Percentiles rank a stretch among this genome's conserved stretches.
Conservation (phyloP, 139 green algal species). For the Closterium sp. region DNA sequence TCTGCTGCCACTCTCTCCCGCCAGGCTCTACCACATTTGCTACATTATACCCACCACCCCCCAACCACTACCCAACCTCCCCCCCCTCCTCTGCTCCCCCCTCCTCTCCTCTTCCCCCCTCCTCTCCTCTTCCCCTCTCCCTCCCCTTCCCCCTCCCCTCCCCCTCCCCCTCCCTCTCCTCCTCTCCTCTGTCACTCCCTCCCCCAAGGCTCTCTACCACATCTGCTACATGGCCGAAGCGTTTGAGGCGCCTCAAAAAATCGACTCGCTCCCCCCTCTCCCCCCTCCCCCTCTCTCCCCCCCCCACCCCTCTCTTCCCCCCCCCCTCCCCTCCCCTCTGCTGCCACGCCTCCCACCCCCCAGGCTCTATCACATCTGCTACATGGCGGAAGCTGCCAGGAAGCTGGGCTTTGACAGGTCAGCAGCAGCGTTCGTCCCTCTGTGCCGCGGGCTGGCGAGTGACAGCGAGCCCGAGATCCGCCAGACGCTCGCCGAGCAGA, state of each 20-base stretch:
- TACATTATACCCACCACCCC: no score
- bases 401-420: slow-evolving; percentile 2
- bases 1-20: no score
- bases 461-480: slow-evolving; percentile 32
- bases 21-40: neutral
- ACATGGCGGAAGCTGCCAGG: slow-evolving; percentile 34
- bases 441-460: slow-evolving; percentile 13
- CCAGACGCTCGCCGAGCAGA: slow-evolving; percentile 15
- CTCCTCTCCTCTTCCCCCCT: no score
- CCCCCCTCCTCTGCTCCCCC: no score
- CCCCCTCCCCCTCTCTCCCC: neutral
- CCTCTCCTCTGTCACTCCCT: neutral
- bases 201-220: no score
- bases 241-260: no score
- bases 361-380: slow-evolving; percentile 34
- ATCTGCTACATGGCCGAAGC: no score
- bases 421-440: slow-evolving; percentile 14
- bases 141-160: no score
- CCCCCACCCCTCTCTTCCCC: neutral
- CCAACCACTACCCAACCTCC: no score
- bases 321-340: neutral
- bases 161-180: no score
- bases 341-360: neutral
- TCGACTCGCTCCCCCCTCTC: no score
- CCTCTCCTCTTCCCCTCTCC: no score